phyloP scores from a whole-genome alignment of 2,329 filamentous ascomycete genomes.

The Pseudonectria foliicola region DNA sequence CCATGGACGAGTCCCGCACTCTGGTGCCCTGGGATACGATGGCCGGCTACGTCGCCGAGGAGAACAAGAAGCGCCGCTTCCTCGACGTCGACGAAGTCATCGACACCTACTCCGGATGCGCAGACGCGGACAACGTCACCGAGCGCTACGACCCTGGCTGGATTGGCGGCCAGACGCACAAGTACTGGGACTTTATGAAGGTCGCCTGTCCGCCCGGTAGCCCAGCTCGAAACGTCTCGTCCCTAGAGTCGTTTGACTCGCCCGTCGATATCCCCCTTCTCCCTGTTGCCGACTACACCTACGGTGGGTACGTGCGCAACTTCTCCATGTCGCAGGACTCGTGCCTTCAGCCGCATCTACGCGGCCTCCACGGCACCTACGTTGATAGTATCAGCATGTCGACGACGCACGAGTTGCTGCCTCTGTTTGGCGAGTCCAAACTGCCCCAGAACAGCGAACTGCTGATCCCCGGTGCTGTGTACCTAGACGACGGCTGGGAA shows the following conservation, averaged over 20 bases:
- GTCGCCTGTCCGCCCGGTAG: constrained; percentile 43
- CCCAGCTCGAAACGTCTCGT: constrained; percentile 28
- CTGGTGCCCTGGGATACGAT: constrained; percentile 47
- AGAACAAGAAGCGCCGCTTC: constrained; percentile 33
- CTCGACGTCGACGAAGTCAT: constrained; percentile 32
- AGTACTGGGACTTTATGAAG: constrained; percentile 44
- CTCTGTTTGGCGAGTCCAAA: constrained; percentile 54
- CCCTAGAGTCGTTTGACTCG: constrained; percentile 26
- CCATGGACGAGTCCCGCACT: constrained; percentile 43
- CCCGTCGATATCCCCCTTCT: constrained; percentile 17
- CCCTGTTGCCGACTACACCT: constrained; percentile 15
- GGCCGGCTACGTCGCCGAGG: constrained; percentile 34
- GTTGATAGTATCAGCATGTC: constrained; percentile 42
- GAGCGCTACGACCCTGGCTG: constrained; percentile 31
- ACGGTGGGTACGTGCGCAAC: constrained; percentile 44
- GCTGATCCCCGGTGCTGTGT: constrained; percentile 54
- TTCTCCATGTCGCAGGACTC: constrained; percentile 48
- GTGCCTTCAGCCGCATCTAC: constrained; percentile 44
- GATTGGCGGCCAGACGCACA: constrained; percentile 28
- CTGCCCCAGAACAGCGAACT: constrained; percentile 54
- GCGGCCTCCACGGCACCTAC: constrained; percentile 45
- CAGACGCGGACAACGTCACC: constrained; percentile 14
- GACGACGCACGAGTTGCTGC: constrained; percentile 44
- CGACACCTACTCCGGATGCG: constrained; percentile 29
- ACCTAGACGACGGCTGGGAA: constrained; percentile 42